Evolutionary conservation across 306 rosid genomes (phyloP), one percentile per base, ranked within the genome.

Genomic region (Cucurbita pepo): DNA sequence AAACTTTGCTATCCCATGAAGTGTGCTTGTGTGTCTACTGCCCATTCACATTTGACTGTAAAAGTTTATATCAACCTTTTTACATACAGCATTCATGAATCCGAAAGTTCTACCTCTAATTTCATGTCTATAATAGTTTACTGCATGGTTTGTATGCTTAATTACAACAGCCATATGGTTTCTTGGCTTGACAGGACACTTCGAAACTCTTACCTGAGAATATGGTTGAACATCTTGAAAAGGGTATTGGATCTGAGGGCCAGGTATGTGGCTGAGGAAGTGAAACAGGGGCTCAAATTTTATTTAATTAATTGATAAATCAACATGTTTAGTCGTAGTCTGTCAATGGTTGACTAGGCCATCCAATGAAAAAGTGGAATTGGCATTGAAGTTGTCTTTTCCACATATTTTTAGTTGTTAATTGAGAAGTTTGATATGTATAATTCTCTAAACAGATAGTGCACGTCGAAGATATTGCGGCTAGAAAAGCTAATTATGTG

Each of bases 171-270:
- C 50, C 30, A 70, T 14, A n/a, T 71, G 56, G 38, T 56, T 72
- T 70, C 60, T 79, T 77, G 75, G 47, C 45, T 80, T 62, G 76
- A 75, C 88, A 90, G 98, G 89, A 72, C 40, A 82, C 89, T 18
- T 57, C 73, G 76, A 66, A 84, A 64, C 84, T 88, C 62, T 74
- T 72, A 58, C 92, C 96, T 45, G 76, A 76, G 77, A 91, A 88
- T 76, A 88, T 93, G 96, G 85, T 90, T 79, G 94, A 89, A 76
- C 98, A 90, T 86, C 97, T 93, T 81, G 77, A 78, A 83, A 85
- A 79, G 77, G 88, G 96, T 74, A 71, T 84, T 77, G 96, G 97
- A 73, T 86, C 84, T 38, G 77, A 75, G 50, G 94, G 91, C 81
- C 91, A 93, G 98, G 98, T 93, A 47, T 15, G 53, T 47, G 22